These are phyloP conservation scores for Hordeum vulgare DNA, from an alignment of 176 grass and related monocot species.

Conservation along the genomic window MorexV3_pseudomolecules_assembly NC_058520.1:419357054-419357553, in stretches of 20 bases:
- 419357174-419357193: not conserved
- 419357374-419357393: not conserved
- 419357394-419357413: constrained; percentile 44
- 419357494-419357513: constrained; percentile 24
- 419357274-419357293: constrained; percentile 6
- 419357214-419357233: constrained; percentile 11
- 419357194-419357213: not conserved
- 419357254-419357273: not conserved
- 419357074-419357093: not conserved
- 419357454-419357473: constrained; percentile 93
- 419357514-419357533: constrained; percentile 8
- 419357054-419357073: too few relatives aligned
- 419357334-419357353: not conserved
- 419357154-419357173: not conserved
- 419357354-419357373: not conserved
- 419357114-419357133: not conserved
- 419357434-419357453: constrained; percentile 79
- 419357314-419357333: constrained; percentile 34
- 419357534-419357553: not conserved
- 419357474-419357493: constrained; percentile 81
- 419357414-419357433: constrained; percentile 63
- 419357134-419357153: not conserved
- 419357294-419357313: constrained; percentile 15
- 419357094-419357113: not conserved
- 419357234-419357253: not conserved